These are phyloP conservation scores for Russula lepida DNA, from an alignment of 768 basidiomycete genomes.

Conservation along the genomic window DNA sequence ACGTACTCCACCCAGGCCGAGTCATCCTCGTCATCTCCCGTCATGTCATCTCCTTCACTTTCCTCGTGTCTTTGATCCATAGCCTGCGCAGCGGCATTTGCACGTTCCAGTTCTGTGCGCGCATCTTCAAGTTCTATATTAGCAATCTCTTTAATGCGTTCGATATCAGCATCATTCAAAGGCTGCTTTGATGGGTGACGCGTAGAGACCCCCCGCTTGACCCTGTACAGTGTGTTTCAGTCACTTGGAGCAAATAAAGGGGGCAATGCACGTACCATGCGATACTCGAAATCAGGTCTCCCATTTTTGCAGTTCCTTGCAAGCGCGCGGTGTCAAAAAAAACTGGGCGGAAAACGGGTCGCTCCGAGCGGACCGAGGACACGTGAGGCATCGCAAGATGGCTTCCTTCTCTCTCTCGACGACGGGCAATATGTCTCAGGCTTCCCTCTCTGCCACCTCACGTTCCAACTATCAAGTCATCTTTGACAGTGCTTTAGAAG, in stretches of 20 bases:
- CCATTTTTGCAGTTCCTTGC: background rate
- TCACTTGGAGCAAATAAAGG: background rate
- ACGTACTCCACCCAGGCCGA: conserved; percentile 87
- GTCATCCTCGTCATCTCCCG: conserved; percentile 38
- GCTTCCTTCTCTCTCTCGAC: background rate
- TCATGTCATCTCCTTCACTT: conserved; percentile 53
- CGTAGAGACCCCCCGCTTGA: conserved; percentile 68
- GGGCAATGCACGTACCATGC: background rate
- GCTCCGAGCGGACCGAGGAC: background rate
- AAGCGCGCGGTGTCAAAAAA: background rate
- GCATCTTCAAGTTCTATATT: conserved; percentile 87
- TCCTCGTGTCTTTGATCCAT: conserved; percentile 64
- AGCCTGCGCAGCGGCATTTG: conserved; percentile 62
- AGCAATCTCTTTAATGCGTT: conserved; percentile 82
- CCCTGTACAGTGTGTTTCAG: conserved; percentile 36
- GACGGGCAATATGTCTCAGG: background rate
- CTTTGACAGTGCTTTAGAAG: background rate
- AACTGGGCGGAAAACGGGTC: background rate
- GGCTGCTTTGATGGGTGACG: conserved; percentile 79
- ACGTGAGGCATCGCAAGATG: too few relatives aligned
- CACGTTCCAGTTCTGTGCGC: conserved; percentile 71
- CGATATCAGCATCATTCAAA: conserved; percentile 83
- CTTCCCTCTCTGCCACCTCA: background rate
- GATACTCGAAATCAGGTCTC: conserved; percentile 13
- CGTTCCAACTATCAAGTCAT: background rate